Evolutionary conservation across 495 filamentous ascomycete species (phyloP), one percentile per base, ranked within the genome.

Genomic region (Baudoinia panamericana): DNA sequence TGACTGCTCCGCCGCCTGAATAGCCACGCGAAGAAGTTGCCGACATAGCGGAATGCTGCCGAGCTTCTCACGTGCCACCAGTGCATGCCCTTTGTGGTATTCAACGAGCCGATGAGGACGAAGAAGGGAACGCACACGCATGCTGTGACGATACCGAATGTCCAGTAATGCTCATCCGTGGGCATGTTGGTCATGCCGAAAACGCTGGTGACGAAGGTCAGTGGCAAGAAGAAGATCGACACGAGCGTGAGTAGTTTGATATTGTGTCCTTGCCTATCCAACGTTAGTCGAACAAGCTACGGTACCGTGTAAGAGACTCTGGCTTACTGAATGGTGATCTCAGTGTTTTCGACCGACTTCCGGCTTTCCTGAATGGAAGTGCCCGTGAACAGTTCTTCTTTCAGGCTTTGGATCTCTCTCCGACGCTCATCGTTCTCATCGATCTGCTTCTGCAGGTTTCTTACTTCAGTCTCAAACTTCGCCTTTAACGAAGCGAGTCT

Each of bases 201-300:
- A 13, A 69, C 62, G 10, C 51, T 57, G 2, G 66, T 67, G 8
- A 61, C 57, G 37, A 68, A 68, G 1, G 63, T 65, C 11, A 67
- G 48, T 3, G 64, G 63, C 12, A 70, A 46, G 48, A 68, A 69
- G 53, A 71, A 62, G 1, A 69, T 60, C 20, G 55, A 62, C 19
- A 70, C 63, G n/a, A 68, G 52, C 0, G 65, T 70, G 15, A 69
- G 54, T 8, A 69, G 41, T 42, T 65, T 68, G 26, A 70, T 66
- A 43, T 68, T 68, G 20, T 64, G 56, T 4, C 64, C 65, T 43
- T 62, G 55, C 31, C 31, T 35, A 35, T 3, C n/a, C n/a, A n/a
- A n/a, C n/a, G n/a, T n/a, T n/a, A n/a, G n/a, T n/a, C n/a, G n/a
- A n/a, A n/a, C n/a, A n/a, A n/a, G n/a, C n/a, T n/a, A n/a, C n/a